Percentiles rank a stretch among this genome's conserved stretches.
These are phyloP conservation scores for Ceratobasidium papillatum DNA, from an alignment of 1,284 basidiomycete genomes.

Conservation along the genomic window DNA sequence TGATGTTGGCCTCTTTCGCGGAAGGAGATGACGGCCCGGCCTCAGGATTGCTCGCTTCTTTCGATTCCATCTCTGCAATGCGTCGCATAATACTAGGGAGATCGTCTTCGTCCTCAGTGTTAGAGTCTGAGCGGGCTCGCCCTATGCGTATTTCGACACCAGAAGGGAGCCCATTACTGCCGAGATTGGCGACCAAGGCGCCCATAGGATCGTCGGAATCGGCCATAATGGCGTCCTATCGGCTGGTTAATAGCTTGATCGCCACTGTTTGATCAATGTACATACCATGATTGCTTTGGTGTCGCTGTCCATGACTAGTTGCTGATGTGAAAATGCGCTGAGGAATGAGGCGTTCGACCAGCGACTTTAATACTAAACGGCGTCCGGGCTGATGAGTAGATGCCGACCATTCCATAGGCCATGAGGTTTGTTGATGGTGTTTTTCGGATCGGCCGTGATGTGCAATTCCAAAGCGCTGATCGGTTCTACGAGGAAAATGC, in stretches of 20 bases:
- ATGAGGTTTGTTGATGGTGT: too few relatives aligned
- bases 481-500: too few relatives aligned
- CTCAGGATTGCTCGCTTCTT: background rate
- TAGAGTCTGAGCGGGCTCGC: background rate
- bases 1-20: background rate
- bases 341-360: too few relatives aligned
- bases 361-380: too few relatives aligned
- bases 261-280: background rate
- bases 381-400: too few relatives aligned
- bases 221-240: background rate
- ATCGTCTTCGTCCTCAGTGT: background rate
- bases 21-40: background rate
- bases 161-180: background rate
- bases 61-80: background rate
- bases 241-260: background rate
- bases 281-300: conserved; percentile 18
- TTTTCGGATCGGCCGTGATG: too few relatives aligned
- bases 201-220: conserved; percentile 6
- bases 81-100: background rate
- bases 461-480: too few relatives aligned
- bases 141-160: background rate
- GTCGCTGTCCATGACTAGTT: conserved; percentile 3
- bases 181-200: conserved; percentile 3
- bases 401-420: too few relatives aligned
- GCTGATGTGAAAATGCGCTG: background rate